Evolutionary conservation across 495 filamentous ascomycete species (phyloP), one percentile per base, ranked within the genome.

Genomic region (Penicillium flavigenum): DNA sequence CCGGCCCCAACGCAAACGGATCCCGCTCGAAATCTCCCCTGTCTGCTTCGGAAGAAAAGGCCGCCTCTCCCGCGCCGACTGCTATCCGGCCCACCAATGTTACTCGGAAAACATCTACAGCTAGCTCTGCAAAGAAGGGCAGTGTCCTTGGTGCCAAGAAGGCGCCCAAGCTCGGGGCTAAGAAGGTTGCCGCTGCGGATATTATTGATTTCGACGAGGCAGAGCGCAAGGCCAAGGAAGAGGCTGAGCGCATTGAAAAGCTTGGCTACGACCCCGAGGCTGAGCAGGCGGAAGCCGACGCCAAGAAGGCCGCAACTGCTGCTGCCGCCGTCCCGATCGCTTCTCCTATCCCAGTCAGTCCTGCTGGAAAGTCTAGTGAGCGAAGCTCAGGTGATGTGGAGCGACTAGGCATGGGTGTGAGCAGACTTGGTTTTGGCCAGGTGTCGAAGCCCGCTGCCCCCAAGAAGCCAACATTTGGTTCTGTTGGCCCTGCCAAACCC

Each of bases 221-320:
- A 0, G 94, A 98, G 79, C 89, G 88, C 64, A 96, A 96, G 75
- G 94, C 94, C 32, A 95, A 91, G 72, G 94, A 98, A 70, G 94
- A 98, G 72, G 94, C 95, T 1, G 94, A 98, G 72, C 86, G 94
- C 59, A 93, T 96, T 64, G 90, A 88, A 77, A 96, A 94, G 74
- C 79, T 98, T n/a, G 94, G 94, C n/a, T 98, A 98, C 66, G 91
- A 98, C 62, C 89, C 91, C 6, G 88, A 97, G 60, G 90, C 88
- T 27, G 94, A 96, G 72, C 83, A 88, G 63, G 82, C 81, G 12
- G 80, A 80, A 52, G 72, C 69, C 19, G 75, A 81, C 26, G 77
- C 81, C 16, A 85, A 86, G 63, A 78, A 79, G 57, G 53, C 83
- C 14, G 70, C 78, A 10, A 80, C 78, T 26, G 71, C 78, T 22